Percentiles rank a stretch among this genome's conserved stretches.
These are phyloP conservation scores for Sclerospora graminicola DNA, from an alignment of 352 stramenopile species.

Conservation along the genomic window DNA sequence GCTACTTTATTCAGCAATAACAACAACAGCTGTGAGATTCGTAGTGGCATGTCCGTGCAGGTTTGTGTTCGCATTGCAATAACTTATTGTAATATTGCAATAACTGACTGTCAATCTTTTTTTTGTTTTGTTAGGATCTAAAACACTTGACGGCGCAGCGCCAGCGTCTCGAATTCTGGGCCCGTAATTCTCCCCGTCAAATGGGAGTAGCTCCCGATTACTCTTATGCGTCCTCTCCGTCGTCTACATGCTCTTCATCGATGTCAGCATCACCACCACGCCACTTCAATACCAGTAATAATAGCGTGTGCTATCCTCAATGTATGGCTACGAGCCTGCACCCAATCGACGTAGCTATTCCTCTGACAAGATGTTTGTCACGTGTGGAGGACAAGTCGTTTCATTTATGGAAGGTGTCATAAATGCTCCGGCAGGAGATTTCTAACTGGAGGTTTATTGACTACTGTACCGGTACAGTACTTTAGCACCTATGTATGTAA, in stretches of 20 bases:
- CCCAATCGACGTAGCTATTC: conserved; percentile 16
- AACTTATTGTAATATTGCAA: not conserved
- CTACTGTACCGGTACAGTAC: too few species aligned
- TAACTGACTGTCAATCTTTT: conserved; percentile 1
- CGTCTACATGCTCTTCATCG: conserved; percentile 26
- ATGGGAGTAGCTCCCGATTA: conserved; percentile 15
- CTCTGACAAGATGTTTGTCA: conserved; percentile 71
- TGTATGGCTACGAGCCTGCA: conserved; percentile 11
- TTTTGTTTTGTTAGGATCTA: conserved; percentile 31
- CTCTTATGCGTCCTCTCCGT: conserved; percentile 17
- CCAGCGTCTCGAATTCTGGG: conserved; percentile 61
- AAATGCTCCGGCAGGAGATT: conserved; percentile 55
- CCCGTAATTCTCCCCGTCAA: conserved; percentile 40
- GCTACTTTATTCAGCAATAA: conserved; percentile 11
- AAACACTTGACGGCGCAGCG: conserved; percentile 78
- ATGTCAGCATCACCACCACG: conserved; percentile 17
- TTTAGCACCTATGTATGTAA: too few species aligned
- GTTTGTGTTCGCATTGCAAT: conserved; percentile 9
- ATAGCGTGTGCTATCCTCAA: conserved; percentile 10
- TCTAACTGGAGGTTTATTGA: conserved; percentile 15
- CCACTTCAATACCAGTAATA: conserved; percentile 10
- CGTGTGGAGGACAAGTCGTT: conserved; percentile 64
- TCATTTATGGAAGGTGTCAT: conserved; percentile 79
- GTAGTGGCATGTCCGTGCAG: conserved; percentile 79
- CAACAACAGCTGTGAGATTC: conserved; percentile 47